phyloP scores from a whole-genome alignment of 345 rosid genomes.

The Anacardium occidentale region DNA sequence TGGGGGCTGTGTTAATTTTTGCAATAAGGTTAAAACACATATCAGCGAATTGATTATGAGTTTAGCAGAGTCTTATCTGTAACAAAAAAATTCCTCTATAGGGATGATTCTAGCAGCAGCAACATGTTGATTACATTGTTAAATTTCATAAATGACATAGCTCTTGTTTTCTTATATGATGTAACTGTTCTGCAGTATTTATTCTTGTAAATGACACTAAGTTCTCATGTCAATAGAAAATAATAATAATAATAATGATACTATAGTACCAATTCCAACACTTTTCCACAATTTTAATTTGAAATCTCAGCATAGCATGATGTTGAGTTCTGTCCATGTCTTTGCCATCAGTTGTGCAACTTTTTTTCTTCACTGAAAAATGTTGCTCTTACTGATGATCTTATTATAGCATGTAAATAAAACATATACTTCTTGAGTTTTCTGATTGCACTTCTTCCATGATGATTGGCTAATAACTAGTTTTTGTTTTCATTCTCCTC shows the following conservation, averaged over 20 bases:
- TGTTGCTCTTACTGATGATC: not conserved
- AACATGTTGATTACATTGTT: not conserved
- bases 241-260: not conserved
- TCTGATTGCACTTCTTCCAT: not conserved
- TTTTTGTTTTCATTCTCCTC: constrained; percentile 1
- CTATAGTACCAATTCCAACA: not conserved
- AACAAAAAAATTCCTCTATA: not conserved
- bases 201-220: not conserved
- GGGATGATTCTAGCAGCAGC: not conserved
- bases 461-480: not conserved
- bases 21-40: not conserved
- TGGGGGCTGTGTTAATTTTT: not conserved
- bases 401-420: not conserved
- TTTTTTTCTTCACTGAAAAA: not conserved
- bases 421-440: not conserved
- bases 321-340: not conserved
- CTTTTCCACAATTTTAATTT: not conserved
- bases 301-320: not conserved
- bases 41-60: not conserved
- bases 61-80: not conserved
- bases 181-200: not conserved
- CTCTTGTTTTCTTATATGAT: not conserved
- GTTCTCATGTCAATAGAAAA: too few relatives aligned
- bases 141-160: not conserved
- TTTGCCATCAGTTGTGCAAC: not conserved